Evolutionary conservation across 352 stramenopile genomes (phyloP).

Genomic region (Pythium angustatum): DNA sequence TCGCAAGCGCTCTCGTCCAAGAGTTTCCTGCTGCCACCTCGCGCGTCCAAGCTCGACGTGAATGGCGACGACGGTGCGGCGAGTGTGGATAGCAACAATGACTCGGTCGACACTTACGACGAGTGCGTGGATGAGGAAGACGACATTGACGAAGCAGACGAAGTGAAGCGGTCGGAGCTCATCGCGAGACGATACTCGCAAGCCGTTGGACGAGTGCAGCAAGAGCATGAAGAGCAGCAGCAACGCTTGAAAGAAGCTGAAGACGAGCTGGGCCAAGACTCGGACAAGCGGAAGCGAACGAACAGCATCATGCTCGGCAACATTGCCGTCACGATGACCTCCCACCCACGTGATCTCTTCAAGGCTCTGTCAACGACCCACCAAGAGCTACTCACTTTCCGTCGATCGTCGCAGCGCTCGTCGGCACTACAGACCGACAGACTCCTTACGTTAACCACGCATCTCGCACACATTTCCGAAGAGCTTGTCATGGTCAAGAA

Average conservation of each 20-base stretch:
- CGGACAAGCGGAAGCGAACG: constrained; percentile 49
- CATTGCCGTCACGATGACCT: constrained; percentile 54
- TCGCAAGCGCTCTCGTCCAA: constrained; percentile 9
- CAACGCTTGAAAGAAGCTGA: constrained; percentile 43
- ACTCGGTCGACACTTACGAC: constrained; percentile 1
- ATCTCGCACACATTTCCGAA: constrained; percentile 66
- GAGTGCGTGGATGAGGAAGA: constrained; percentile 19
- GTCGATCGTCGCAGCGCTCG: constrained; percentile 49
- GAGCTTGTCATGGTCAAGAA: constrained; percentile 70
- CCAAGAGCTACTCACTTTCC: constrained; percentile 42
- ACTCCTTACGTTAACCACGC: constrained; percentile 60
- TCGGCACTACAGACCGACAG: constrained; percentile 61
- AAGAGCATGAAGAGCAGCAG: constrained; percentile 57
- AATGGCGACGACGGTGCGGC: background rate
- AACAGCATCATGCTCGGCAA: constrained; percentile 58
- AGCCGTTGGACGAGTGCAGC: constrained; percentile 50
- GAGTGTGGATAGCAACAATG: constrained; percentile 15
- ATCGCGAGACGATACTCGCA: constrained; percentile 54
- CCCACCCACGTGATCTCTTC: constrained; percentile 64
- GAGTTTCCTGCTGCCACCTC: constrained; percentile 8
- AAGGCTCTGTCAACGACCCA: constrained; percentile 54
- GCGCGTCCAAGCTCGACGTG: background rate
- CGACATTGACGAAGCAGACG: constrained; percentile 25
- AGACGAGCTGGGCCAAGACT: constrained; percentile 37
- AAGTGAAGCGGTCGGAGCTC: constrained; percentile 49